phyloP scores from a whole-genome alignment of 495 filamentous ascomycete genomes.

The Xylaria castorea region DNA sequence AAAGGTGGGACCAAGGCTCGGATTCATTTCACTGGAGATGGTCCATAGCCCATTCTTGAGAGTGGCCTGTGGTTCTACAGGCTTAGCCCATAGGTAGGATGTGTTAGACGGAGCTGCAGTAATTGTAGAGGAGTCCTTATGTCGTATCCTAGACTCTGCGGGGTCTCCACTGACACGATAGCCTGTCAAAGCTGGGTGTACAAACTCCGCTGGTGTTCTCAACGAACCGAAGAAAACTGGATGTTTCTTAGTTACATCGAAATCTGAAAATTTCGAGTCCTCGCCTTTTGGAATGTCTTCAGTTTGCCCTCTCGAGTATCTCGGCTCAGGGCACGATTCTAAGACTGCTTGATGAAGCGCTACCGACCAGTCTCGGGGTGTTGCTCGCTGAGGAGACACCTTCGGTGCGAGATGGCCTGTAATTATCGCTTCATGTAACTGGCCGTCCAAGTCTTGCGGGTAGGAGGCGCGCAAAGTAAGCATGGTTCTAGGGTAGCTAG shows the following conservation, averaged over 20 bases:
- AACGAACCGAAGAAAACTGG: conserved; percentile 50
- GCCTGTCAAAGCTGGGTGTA: conserved; percentile 48
- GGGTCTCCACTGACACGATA: conserved; percentile 25
- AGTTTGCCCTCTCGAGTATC: no score
- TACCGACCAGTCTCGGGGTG: conserved; percentile 41
- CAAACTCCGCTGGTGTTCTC: conserved; percentile 38
- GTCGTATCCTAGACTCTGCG: neutral
- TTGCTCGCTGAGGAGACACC: conserved; percentile 29
- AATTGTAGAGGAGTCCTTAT: neutral
- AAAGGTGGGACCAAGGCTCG: neutral
- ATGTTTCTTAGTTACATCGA: conserved; percentile 43
- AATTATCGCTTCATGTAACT: conserved; percentile 28
- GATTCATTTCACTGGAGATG: neutral
- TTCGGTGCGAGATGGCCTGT: conserved; percentile 26
- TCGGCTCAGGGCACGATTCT: no score
- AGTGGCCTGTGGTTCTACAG: neutral
- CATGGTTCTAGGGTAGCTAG: conserved; percentile 38
- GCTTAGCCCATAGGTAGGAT: conserved; percentile 9
- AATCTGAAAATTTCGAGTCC: conserved; percentile 23
- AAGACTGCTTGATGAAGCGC: no score
- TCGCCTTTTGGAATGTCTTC: conserved; percentile 37
- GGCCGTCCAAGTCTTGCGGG: conserved; percentile 33
- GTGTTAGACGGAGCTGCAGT: neutral
- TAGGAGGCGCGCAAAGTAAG: conserved; percentile 32
- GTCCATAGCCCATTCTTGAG: conserved; percentile 5